These are phyloP conservation scores for Exserohilum turcica DNA, from an alignment of 2,329 filamentous ascomycete species.

Conservation along the genomic window DNA sequence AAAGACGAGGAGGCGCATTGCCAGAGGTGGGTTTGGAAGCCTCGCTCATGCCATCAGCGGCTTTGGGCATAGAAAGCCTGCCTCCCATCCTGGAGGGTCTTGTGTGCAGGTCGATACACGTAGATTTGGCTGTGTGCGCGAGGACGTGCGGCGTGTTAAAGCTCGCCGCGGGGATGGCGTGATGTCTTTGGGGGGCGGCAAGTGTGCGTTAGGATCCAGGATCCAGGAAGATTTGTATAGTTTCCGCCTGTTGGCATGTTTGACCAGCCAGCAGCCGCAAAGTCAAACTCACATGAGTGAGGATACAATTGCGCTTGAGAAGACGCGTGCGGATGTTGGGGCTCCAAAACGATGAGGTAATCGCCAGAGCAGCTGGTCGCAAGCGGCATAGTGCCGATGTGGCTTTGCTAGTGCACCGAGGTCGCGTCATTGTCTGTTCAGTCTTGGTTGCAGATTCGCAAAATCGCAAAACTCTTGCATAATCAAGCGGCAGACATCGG, in stretches of 20 bases:
- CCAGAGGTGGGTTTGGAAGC: conserved; percentile 45
- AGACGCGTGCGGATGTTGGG: conserved; percentile 8
- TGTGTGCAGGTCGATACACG: not conserved
- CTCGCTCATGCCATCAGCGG: conserved; percentile 52
- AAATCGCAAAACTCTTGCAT: conserved; percentile 20
- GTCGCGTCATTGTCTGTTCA: conserved; percentile 15
- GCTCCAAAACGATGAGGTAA: conserved; percentile 33
- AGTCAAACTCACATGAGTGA: not conserved
- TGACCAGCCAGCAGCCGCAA: conserved; percentile 8
- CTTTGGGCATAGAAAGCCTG: conserved; percentile 53
- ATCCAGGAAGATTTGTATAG: conserved; percentile 2
- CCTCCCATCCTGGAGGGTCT: conserved; percentile 49
- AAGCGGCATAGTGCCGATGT: conserved; percentile 24
- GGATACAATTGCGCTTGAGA: conserved; percentile 13
- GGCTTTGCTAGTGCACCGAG: conserved; percentile 13
- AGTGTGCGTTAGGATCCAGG: conserved; percentile 5
- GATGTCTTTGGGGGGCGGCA: conserved; percentile 3
- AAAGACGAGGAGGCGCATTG: conserved; percentile 37
- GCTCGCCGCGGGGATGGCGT: conserved; percentile 9
- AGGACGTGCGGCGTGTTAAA: not conserved
- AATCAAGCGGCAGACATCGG: conserved; percentile 9
- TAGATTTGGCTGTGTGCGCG: not conserved
- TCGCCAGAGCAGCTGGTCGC: conserved; percentile 16
- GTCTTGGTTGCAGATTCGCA: conserved; percentile 24
- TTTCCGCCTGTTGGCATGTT: conserved; percentile 19